Conservation (phyloP, 352 stramenopile genomes). For the Globisporangium acanthophoron region DNA sequence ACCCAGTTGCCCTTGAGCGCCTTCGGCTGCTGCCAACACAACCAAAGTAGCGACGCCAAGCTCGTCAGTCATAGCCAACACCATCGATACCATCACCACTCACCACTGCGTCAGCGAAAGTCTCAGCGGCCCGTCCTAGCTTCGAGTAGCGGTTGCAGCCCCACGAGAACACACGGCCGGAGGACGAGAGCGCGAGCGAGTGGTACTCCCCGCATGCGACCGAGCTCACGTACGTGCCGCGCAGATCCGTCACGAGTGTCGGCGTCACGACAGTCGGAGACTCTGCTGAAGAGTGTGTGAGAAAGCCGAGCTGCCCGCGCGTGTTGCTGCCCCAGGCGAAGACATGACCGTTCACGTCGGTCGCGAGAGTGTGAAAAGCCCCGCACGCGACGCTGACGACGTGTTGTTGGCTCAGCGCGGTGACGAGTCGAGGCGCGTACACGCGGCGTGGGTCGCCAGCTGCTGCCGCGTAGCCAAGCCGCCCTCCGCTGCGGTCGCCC, state of each 20-base stretch:
- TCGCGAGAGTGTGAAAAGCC: constrained; percentile 61
- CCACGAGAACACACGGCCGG: constrained; percentile 63
- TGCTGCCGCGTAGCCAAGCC: constrained; percentile 45
- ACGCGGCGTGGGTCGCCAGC: constrained; percentile 42
- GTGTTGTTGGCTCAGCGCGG: constrained; percentile 23
- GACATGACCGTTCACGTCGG: constrained; percentile 69
- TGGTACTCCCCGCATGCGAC: constrained; percentile 74
- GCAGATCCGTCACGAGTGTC: constrained; percentile 36
- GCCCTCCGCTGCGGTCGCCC: constrained; percentile 55
- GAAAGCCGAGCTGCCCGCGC: constrained; percentile 41
- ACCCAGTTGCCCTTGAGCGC: constrained; percentile 33
- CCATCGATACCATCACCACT: constrained; percentile 2
- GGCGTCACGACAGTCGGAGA: constrained; percentile 23
- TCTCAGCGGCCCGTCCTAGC: constrained; percentile 38
- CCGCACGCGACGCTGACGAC: constrained; percentile 61
- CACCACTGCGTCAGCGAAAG: constrained; percentile 37
- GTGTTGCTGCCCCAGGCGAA: constrained; percentile 68
- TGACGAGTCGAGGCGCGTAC: constrained; percentile 28
- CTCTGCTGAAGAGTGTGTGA: constrained; percentile 15
- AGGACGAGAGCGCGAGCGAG: constrained; percentile 56
- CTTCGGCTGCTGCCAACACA: constrained; percentile 35
- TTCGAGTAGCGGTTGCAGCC: constrained; percentile 65
- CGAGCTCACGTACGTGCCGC: constrained; percentile 47
- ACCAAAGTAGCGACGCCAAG: not conserved
- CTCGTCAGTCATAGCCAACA: no score